Percentiles rank a stretch among this genome's conserved stretches.
Conservation (phyloP, 2,329 filamentous ascomycete species). For the Sordariomycetes sp. region DNA sequence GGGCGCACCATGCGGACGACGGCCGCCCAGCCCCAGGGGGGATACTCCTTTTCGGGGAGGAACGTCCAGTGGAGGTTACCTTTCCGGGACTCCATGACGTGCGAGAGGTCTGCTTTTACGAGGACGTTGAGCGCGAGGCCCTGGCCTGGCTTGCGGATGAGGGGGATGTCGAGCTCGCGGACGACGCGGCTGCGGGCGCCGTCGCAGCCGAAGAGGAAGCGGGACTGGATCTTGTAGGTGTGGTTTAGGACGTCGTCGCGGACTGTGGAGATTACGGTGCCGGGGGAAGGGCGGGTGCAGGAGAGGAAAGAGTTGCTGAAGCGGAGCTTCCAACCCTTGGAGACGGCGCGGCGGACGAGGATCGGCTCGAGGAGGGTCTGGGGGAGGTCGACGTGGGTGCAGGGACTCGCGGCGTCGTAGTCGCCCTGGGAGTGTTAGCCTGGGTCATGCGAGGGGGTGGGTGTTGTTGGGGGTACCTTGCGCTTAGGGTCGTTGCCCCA, state of each 20-base stretch:
- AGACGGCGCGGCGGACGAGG: slow-evolving; percentile 20
- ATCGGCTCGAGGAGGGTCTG: slow-evolving; percentile 28
- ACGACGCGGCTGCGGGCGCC: slow-evolving; percentile 26
- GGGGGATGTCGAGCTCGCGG: slow-evolving; percentile 19
- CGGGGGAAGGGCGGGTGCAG: slow-evolving; percentile 12
- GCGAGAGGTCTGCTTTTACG: slow-evolving; percentile 31
- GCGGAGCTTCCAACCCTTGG: slow-evolving; percentile 20
- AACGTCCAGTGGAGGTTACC: slow-evolving; percentile 51
- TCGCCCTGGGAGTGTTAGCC: slow-evolving; percentile 18
- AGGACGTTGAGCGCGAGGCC: slow-evolving; percentile 26
- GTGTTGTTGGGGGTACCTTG: slow-evolving; percentile 16
- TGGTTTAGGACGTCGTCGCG: slow-evolving; percentile 19
- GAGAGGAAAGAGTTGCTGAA: slow-evolving; percentile 21
- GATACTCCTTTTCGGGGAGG: slow-evolving; percentile 36
- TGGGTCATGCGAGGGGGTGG: not conserved
- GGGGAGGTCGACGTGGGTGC: slow-evolving; percentile 25
- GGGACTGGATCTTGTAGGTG: slow-evolving; percentile 29
- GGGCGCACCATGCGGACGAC: slow-evolving; percentile 48
- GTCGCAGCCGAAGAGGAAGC: slow-evolving; percentile 43
- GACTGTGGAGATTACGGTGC: slow-evolving; percentile 16
- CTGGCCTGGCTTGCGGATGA: slow-evolving; percentile 26
- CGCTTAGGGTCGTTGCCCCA: slow-evolving; percentile 34
- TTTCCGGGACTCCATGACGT: slow-evolving; percentile 31
- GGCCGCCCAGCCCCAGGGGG: slow-evolving; percentile 33
- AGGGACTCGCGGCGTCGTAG: slow-evolving; percentile 26